Base-by-base conservation (phyloP, 1,284 basidiomycete species). In the Tylopilus sp. region DNA sequence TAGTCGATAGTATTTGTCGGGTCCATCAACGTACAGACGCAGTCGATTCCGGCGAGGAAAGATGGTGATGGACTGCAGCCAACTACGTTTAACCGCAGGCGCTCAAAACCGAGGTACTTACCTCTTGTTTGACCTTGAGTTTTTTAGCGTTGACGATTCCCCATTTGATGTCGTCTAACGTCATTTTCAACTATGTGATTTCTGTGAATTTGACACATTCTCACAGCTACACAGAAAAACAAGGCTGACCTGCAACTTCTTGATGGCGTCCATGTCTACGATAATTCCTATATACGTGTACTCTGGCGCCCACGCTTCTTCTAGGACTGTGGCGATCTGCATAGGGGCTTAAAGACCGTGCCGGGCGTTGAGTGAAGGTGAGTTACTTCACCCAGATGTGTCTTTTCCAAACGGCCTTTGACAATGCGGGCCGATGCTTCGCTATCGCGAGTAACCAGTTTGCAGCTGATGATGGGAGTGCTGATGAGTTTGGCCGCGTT, bases 391-490 rank as follows among this genome's bases (percentile, higher is more conserved):
- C 94, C 92, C 9, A 99, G 74, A 53, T 91, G 81, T 0, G 97
- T 99, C 74, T 95, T 95, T 71, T 99, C 97, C 48, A 99, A 73
- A 41, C 97, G 82, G 11, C 90, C 97, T 70, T 99, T 99, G 58
- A 99, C 96, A 58, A 99, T 98, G 49, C 97, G 85, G 19, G 97
- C 97, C 29, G 95, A 92, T 15, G 86, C 79, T 64, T 97, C 94
- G 52, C 82, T 92, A 52, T 88, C 79, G 44, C 81, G 79, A 15
- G 87, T 89, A 18, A 93, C 92, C 16, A 99, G 77, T 66, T 92
- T 93, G 59, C 94, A 97, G 52, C 93, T 95, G 67, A 99, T 99
- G 66, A 99, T 98, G 1, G 97, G 97, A 3, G 97, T 99, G 61
- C 91, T 96, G 71, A 99, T 99, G 39, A 78, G 71, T 71, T 98